Conservation (phyloP, 1,139 yeast species). For the Magnusiomyces clavatus region DNA sequence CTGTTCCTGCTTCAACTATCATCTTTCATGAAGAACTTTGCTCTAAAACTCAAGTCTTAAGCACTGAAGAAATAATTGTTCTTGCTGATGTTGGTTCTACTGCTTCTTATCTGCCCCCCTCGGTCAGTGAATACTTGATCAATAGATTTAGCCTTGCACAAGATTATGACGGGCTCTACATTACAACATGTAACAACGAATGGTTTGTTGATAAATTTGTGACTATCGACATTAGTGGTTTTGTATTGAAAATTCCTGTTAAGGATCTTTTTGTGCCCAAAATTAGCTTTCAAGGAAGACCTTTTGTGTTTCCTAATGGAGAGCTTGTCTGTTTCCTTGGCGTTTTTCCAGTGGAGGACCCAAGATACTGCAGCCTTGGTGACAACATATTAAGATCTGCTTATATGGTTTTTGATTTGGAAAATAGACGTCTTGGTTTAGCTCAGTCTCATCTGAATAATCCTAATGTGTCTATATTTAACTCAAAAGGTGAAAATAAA, state of each 20-base stretch:
- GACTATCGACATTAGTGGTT: constrained; percentile 9
- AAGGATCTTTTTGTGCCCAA: constrained; percentile 10
- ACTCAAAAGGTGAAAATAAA: too few species aligned
- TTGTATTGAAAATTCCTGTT: constrained; percentile 9
- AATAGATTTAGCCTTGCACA: constrained; percentile 1
- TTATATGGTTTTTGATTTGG: constrained; percentile 65
- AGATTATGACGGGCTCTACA: constrained; percentile 17
- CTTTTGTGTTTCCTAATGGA: constrained; percentile 37
- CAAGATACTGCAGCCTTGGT: constrained; percentile 48
- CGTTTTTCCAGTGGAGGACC: constrained; percentile 42
- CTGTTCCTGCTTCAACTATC: constrained; percentile 8
- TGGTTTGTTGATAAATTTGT: constrained; percentile 15
- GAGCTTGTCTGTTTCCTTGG: constrained; percentile 51
- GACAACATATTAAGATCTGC: constrained; percentile 49
- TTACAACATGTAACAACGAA: constrained; percentile 19
- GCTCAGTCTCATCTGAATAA: constrained; percentile 35
- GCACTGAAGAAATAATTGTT: constrained; percentile 6
- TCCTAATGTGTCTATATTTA: neutral
- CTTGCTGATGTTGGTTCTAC: constrained; percentile 14
- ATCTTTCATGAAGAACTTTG: constrained; percentile 8
- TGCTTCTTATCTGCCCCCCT: constrained; percentile 10
- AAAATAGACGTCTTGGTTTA: constrained; percentile 49
- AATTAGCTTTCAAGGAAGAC: constrained; percentile 7
- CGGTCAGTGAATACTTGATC: constrained; percentile 4
- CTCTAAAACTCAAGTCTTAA: constrained; percentile 4